phyloP scores from a whole-genome alignment of 2,329 filamentous ascomycete genomes.

The Neoarthrinium moseri region DNA sequence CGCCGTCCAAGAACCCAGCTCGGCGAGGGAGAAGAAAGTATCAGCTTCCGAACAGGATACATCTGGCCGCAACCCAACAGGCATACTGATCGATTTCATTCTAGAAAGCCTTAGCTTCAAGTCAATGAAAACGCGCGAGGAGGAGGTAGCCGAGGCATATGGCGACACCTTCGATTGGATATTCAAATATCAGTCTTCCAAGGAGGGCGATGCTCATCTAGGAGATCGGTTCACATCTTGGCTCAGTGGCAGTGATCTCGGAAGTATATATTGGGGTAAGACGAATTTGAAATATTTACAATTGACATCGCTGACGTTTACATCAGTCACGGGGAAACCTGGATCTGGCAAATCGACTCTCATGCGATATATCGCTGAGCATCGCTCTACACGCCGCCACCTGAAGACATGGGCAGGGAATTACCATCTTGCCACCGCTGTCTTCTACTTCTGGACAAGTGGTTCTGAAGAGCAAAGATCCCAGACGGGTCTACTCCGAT shows the following conservation, averaged over 20 bases:
- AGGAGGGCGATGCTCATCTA: constrained; percentile 3
- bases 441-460: constrained; percentile 45
- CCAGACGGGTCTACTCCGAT: constrained; percentile 33
- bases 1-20: too few relatives aligned
- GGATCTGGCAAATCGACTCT: constrained; percentile 47
- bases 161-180: constrained; percentile 36
- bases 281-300: background rate
- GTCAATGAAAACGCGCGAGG: constrained; percentile 10
- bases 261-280: constrained; percentile 30
- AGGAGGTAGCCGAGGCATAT: constrained; percentile 9
- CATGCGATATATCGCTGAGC: constrained; percentile 35
- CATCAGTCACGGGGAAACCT: constrained; percentile 35
- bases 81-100: constrained; percentile 9
- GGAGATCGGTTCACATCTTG: constrained; percentile 23
- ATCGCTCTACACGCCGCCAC: constrained; percentile 12
- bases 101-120: constrained; percentile 12
- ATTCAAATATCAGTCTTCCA: constrained; percentile 18
- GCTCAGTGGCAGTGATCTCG: constrained; percentile 17
- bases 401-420: constrained; percentile 25
- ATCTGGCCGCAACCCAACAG: too few relatives aligned
- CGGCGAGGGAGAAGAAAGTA: too few relatives aligned
- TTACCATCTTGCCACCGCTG: constrained; percentile 28
- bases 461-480: constrained; percentile 36
- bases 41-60: too few relatives aligned
- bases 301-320: too few relatives aligned